Base-by-base conservation (phyloP, 768 basidiomycete genomes). In the Russula earlei region DNA sequence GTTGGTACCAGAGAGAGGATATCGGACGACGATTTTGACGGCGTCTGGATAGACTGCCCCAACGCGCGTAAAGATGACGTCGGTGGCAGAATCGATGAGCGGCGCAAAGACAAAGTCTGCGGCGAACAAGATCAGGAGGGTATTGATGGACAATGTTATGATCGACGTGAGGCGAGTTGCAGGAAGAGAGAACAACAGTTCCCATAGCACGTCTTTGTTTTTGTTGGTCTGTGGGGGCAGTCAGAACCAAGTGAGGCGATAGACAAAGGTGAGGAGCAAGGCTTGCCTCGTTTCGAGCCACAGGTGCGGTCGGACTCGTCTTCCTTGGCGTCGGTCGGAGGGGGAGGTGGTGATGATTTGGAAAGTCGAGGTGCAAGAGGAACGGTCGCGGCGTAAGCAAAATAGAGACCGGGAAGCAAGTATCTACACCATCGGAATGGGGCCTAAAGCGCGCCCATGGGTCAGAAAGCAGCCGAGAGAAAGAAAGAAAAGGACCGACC, bases 31-130 rank as follows among this genome's bases (percentile, higher is more conserved):
- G 41, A 89, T 72, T 66, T 85, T 88, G 56, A 72, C 82, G 42
- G 72, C 70, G 62, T 82, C 78, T 4, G 82, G 79, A 60, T 82
- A 78, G 54, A 89, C 76, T 3, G 85, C 85, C 15, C 87, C 87
- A 53, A 87, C 71, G 48, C 87, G 78, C 3, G 81, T 79, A 67
- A 85, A 91, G 12, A 72, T 68, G 57, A 87, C 77, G 63, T 77
- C 74, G 9, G 68, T 37, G 15, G 82, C 80, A 44, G 77, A 63
- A 64, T 82, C 79, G 53, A 81, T 65, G 62, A 78, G 73, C 4
- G 87, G 85, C 1, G 77, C 72, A 20, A 72, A 60, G 45, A 76
- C 69, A 59, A 82, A 76, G 65, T 91, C 87, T 31, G 68, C 56
- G 5, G 67, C 65, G 47, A 69, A 59, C 25, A 67, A 56, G 25